phyloP scores from a whole-genome alignment of 1,139 yeast genomes.

The Kodamaea alishanica region DNA sequence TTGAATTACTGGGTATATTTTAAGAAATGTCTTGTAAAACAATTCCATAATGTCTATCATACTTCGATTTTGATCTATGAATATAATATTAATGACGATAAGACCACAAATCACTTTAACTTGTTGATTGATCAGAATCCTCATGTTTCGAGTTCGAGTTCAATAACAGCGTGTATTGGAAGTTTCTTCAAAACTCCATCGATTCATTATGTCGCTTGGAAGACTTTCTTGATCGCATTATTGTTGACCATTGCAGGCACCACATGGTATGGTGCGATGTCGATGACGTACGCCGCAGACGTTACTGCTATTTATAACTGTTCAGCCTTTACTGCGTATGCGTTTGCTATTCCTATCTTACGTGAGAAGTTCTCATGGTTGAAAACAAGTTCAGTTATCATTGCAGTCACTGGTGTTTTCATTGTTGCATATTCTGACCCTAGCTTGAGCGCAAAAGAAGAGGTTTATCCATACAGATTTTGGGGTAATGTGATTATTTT shows the following conservation, averaged over 20 bases:
- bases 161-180: conserved; percentile 32
- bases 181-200: conserved; percentile 45
- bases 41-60: conserved; percentile 48
- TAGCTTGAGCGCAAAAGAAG: conserved; percentile 17
- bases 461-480: conserved; percentile 55
- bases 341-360: conserved; percentile 75
- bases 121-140: conserved; percentile 39
- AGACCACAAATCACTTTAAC: conserved; percentile 35
- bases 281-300: conserved; percentile 77
- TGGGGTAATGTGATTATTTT: conserved; percentile 72
- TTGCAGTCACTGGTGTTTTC: conserved; percentile 73
- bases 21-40: conserved; percentile 43
- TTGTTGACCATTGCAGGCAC: conserved; percentile 74
- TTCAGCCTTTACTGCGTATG: conserved; percentile 83
- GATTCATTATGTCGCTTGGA: conserved; percentile 42
- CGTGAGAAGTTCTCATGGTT: conserved; percentile 62
- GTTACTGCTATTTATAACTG: conserved; percentile 90
- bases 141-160: conserved; percentile 37
- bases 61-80: conserved; percentile 49
- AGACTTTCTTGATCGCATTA: conserved; percentile 45
- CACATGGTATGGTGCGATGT: conserved; percentile 85
- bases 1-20: conserved; percentile 29
- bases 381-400: conserved; percentile 64
- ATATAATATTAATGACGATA: conserved; percentile 36
- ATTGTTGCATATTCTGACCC: conserved; percentile 72